A percentile compares a stretch with the other conserved stretches of the same genome.
Evolutionary conservation across 495 filamentous ascomycete genomes (phyloP).

Genomic region (Aspergillus kassunensis): DNA sequence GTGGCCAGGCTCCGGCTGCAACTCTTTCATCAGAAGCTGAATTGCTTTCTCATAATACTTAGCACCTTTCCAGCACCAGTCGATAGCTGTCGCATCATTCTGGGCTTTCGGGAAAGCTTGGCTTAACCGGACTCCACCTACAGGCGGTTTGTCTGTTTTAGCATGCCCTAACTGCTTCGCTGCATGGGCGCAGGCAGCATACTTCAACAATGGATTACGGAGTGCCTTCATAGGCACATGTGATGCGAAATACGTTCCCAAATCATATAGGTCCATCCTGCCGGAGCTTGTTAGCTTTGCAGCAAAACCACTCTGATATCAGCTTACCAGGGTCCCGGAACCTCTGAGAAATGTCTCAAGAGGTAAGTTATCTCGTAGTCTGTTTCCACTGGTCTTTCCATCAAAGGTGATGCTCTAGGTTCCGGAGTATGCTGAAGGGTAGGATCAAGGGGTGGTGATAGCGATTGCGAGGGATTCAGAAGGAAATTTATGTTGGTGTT

Average conservation of each 20-base stretch:
- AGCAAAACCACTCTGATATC: background rate
- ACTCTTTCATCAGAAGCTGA: conserved; percentile 55
- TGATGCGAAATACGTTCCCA: conserved; percentile 55
- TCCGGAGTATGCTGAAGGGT: conserved; percentile 33
- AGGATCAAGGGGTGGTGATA: conserved; percentile 47
- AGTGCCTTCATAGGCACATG: conserved; percentile 55
- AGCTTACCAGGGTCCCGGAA: conserved; percentile 53
- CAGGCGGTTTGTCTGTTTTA: conserved; percentile 44
- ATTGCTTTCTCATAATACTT: conserved; percentile 63
- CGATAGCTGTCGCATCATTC: conserved; percentile 41
- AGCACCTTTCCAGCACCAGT: conserved; percentile 54
- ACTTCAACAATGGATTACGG: conserved; percentile 54
- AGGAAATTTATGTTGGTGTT: conserved; percentile 56
- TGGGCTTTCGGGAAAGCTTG: conserved; percentile 52
- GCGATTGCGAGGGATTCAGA: conserved; percentile 49
- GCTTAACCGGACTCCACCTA: conserved; percentile 44
- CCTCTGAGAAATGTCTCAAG: conserved; percentile 58
- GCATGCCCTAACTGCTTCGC: conserved; percentile 60
- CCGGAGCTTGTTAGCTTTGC: conserved; percentile 14
- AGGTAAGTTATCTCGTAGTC: conserved; percentile 59
- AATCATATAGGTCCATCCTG: conserved; percentile 65
- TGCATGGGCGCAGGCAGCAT: conserved; percentile 57
- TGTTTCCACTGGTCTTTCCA: conserved; percentile 36
- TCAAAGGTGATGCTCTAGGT: conserved; percentile 28
- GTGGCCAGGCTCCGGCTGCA: conserved; percentile 45